Base-by-base conservation (phyloP, 441 rosid species). In the Brassica balearica region DNA sequence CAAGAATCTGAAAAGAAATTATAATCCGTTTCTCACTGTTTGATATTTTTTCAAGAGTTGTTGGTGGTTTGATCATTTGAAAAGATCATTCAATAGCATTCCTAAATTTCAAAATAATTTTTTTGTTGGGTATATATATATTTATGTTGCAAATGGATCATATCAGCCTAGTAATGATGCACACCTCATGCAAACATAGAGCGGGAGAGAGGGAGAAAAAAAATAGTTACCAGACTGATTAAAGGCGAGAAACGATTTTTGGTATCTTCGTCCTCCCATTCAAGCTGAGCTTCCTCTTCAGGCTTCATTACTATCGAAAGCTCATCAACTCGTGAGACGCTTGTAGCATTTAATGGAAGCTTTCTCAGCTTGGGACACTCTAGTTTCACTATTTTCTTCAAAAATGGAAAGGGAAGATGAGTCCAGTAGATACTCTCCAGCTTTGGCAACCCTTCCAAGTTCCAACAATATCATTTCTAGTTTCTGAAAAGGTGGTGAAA, bases 261-360 rank as follows among this genome's bases (percentile, higher is more conserved):
- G 23, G 67, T 71, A 38, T 46, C 75, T 60, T 38, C 23, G 9
- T 71, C 67, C 58, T 71, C 41, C 74, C 38, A 59, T 20, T 71
- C 56, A 34, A 64, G 48, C 46, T 41, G 17, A 41, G 9, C 4
- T 12, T 43, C 15, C 3, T 67, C 19, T 22, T 4, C 11, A 20
- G 71, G 38, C 9, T 1, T 2, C 51, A 65, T 11, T 53, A 38
- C 0, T 29, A 32, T 4, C 7, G 8, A 0, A 41, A 65, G 10
- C 1, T 27, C 59, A 15, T 29, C 43, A 55, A 34, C 1, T 32
- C 1, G 17, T 43, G 59, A 14, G 51, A 20, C 63, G 51, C 60
- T 78, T 62, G 22, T 69, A 32, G 65, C 72, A 67, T 78, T 22
- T 1, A 85, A 27, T 0, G 87, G 80, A 25, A 77, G 25, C 48